Evolutionary conservation across 2,329 filamentous ascomycete species (phyloP).

Genomic region (Cladobotryum mycophilum): DNA sequence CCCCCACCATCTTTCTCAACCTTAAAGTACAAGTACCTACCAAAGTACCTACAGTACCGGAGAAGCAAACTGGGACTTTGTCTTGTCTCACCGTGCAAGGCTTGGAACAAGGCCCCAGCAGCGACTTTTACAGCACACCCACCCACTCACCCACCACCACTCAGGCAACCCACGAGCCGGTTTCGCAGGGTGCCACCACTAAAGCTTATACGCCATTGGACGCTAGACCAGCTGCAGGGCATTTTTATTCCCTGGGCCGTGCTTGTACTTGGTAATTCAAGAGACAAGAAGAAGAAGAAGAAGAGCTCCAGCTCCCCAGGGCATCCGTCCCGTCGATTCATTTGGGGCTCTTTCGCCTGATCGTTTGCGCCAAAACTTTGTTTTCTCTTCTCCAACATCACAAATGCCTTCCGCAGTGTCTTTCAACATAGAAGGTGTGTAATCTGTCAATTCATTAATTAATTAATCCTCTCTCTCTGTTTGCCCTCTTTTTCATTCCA

Average conservation of each 20-base stretch:
- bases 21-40: too few relatives aligned
- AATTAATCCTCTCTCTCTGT: too few relatives aligned
- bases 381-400: slow-evolving; percentile 10
- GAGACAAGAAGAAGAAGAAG: too few relatives aligned
- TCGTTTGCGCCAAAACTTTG: slow-evolving; percentile 8
- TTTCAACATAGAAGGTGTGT: slow-evolving; percentile 19
- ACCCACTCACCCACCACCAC: not conserved
- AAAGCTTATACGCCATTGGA: slow-evolving; percentile 13
- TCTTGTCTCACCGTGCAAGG: too few relatives aligned
- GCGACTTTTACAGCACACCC: not conserved
- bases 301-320: not conserved
- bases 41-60: too few relatives aligned
- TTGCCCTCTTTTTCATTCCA: not conserved
- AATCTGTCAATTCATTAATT: not conserved
- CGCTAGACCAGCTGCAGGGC: slow-evolving; percentile 10
- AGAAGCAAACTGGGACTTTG: too few relatives aligned
- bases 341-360: slow-evolving; percentile 1
- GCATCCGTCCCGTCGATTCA: not conserved
- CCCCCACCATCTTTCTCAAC: too few relatives aligned
- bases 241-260: slow-evolving; percentile 9
- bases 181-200: slow-evolving; percentile 13
- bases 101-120: too few relatives aligned
- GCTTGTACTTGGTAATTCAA: not conserved
- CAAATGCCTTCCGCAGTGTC: slow-evolving; percentile 19
- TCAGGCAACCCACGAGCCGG: slow-evolving; percentile 17